A percentile compares a stretch with the other conserved stretches of the same genome.
phyloP scores from a whole-genome alignment of 1,284 basidiomycete species.

The Moesziomyces sp. region DNA sequence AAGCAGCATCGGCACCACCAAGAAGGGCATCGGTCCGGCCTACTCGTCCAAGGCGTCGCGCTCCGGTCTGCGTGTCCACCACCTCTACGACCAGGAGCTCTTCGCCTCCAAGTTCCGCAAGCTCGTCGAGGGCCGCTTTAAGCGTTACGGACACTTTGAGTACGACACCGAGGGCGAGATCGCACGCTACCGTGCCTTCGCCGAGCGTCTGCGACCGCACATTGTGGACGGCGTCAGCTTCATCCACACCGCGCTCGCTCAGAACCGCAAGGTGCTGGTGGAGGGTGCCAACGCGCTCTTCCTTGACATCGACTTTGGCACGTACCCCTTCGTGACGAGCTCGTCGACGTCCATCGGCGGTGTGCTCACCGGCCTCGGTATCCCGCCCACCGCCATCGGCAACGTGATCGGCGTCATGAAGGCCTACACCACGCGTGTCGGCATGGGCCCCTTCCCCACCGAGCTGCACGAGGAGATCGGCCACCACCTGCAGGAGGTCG shows the following conservation, averaged over 20 bases:
- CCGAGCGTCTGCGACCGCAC: slow-evolving; percentile 85
- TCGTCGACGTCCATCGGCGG: slow-evolving; percentile 92
- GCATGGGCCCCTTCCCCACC: slow-evolving; percentile 95
- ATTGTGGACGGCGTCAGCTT: slow-evolving; percentile 88
- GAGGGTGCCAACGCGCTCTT: slow-evolving; percentile 98
- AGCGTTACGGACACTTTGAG: slow-evolving; percentile 97
- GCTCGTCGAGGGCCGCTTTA: slow-evolving; percentile 95
- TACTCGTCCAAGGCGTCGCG: slow-evolving; percentile 98
- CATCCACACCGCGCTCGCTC: slow-evolving; percentile 80
- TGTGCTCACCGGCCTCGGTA: slow-evolving; percentile 93
- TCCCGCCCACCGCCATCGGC: slow-evolving; percentile 88
- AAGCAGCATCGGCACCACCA: slow-evolving; percentile 91
- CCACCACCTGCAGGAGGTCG: slow-evolving; percentile 90
- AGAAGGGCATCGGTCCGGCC: slow-evolving; percentile 96
- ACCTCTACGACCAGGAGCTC: slow-evolving; percentile 86
- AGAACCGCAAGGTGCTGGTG: slow-evolving; percentile 84
- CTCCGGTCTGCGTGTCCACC: slow-evolving; percentile 93
- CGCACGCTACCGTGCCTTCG: slow-evolving; percentile 85
- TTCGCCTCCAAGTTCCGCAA: slow-evolving; percentile 94
- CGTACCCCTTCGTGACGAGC: slow-evolving; percentile 96
- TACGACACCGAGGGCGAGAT: slow-evolving; percentile 99
- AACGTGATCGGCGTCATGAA: slow-evolving; percentile 91
- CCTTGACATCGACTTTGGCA: slow-evolving; percentile 97
- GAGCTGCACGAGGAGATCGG: slow-evolving; percentile 90
- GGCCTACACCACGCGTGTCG: slow-evolving; percentile 97